Evolutionary conservation across 345 rosid species (phyloP).

Genomic region (Populus pruinosa): DNA sequence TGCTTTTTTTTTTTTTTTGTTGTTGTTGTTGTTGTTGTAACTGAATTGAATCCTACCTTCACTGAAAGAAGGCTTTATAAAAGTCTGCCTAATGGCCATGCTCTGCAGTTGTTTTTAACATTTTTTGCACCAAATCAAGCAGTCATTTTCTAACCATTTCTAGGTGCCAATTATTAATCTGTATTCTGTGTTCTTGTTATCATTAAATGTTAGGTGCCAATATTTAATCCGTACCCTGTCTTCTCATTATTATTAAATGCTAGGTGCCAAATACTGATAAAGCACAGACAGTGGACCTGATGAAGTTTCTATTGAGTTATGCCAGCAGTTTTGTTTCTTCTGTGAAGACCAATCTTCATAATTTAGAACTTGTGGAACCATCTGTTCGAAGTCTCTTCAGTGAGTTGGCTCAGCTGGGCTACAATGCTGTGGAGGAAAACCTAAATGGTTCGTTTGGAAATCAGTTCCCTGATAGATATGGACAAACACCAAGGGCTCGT

Average conservation of each 20-base stretch:
- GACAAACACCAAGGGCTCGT: slow-evolving; percentile 35
- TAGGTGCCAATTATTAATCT: background rate
- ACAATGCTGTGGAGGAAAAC: slow-evolving; percentile 24
- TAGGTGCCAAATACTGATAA: slow-evolving; percentile 42
- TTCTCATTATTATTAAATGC: slow-evolving; percentile 5
- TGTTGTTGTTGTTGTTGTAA: too few relatives aligned
- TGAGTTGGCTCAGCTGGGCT: slow-evolving; percentile 52
- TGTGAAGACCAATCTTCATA: slow-evolving; percentile 27
- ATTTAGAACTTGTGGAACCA: slow-evolving; percentile 43
- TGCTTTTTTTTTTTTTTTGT: too few relatives aligned
- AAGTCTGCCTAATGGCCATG: too few relatives aligned
- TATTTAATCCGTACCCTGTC: too few relatives aligned
- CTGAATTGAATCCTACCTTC: too few relatives aligned
- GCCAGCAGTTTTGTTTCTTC: slow-evolving; percentile 39
- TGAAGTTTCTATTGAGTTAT: slow-evolving; percentile 72
- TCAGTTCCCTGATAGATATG: slow-evolving; percentile 43
- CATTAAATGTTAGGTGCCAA: slow-evolving; percentile 8
- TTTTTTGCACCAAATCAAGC: too few relatives aligned
- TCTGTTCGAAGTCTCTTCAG: slow-evolving; percentile 60
- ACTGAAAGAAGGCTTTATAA: too few relatives aligned
- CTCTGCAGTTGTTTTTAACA: too few relatives aligned
- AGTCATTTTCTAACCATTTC: background rate
- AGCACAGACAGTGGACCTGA: slow-evolving; percentile 62
- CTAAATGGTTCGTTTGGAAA: slow-evolving; percentile 28
- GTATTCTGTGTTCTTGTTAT: background rate